Evolutionary conservation across 2,329 filamentous ascomycete species (phyloP), one percentile per base, ranked within the genome.

Genomic region (Tolypocladium capitatum): DNA sequence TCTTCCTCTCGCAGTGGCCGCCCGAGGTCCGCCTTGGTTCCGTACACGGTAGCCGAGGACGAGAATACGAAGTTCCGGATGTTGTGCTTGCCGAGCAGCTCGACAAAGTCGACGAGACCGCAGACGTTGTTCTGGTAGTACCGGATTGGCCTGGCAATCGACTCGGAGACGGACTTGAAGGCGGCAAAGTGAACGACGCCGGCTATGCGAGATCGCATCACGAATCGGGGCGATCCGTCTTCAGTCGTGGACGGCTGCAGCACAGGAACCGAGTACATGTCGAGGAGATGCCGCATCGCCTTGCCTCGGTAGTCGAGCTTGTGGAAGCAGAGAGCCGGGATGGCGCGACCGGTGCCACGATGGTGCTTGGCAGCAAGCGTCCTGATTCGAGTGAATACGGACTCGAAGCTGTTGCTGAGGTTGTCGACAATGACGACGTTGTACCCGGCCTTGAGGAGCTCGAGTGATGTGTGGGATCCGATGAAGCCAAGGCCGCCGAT

Each of bases 121-220:
- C 73, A 75, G 31, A 84, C 78, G 51, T 84, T 84, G 67, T 84
- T 84, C 50, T 72, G 70, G 62, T 84, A 84, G 62, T 84, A 84
- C 49, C 74, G 73, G 48, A 84, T 62, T 0, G 80, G 80, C 49
- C 70, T 65, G 27, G 64, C 20, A 27, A 83, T 82, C 40, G 77
- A 82, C 55, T 84, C 80, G 27, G 73, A 73, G 0, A 83, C 79
- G 2, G 80, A 78, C 59, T 84, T 84, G 67, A 77, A 76, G 1
- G 81, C 81, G 14, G 81, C 81, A 53, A 84, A 84, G 57, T 84
- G 81, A 49, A 84, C 82, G n/a, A 84, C 78, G 1, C 78, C 80
- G 0, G 45, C 18, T 51, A 83, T 80, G 30, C 65, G 69, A 3
- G 76, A 79, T 46, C 50, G 53, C 35, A 58, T 56, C 1, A 47